These are phyloP conservation scores for Boletus reticuloceps DNA, from an alignment of 768 basidiomycete genomes.

Conservation along the genomic window DNA sequence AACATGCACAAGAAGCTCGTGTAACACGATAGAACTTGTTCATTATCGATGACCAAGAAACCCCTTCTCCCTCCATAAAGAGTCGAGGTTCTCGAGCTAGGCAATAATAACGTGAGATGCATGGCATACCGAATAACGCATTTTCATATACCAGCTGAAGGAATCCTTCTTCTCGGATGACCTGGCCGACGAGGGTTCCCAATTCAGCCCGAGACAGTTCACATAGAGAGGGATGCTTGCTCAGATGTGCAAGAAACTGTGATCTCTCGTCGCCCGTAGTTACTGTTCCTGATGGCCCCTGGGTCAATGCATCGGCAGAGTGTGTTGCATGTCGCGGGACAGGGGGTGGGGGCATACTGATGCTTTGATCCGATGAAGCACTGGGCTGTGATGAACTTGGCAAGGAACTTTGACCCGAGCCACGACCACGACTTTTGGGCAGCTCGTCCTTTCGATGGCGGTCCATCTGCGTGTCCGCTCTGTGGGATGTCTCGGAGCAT, in stretches of 20 bases:
- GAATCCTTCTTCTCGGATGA: slow-evolving; percentile 78
- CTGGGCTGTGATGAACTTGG: slow-evolving; percentile 33
- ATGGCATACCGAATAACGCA: neutral
- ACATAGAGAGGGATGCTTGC: slow-evolving; percentile 49
- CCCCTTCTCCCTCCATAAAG: slow-evolving; percentile 51
- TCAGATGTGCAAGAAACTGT: slow-evolving; percentile 39
- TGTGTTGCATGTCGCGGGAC: slow-evolving; percentile 19
- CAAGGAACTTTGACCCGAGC: slow-evolving; percentile 17
- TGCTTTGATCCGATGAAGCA: slow-evolving; percentile 24
- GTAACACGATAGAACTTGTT: neutral
- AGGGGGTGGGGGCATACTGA: slow-evolving; percentile 32
- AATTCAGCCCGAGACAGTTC: slow-evolving; percentile 49
- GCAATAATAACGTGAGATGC: slow-evolving; percentile 12
- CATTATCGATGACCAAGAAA: slow-evolving; percentile 26
- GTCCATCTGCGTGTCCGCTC: slow-evolving; percentile 1
- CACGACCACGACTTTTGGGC: slow-evolving; percentile 1
- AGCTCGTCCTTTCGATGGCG: neutral
- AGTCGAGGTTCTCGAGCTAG: slow-evolving; percentile 54
- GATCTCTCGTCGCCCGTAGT: slow-evolving; percentile 7
- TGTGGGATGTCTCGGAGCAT: slow-evolving; percentile 24
- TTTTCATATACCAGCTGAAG: slow-evolving; percentile 57
- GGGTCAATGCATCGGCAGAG: neutral
- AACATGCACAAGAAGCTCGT: neutral
- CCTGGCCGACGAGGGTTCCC: slow-evolving; percentile 55
- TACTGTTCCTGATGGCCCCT: slow-evolving; percentile 6